Evolutionary conservation across 495 filamentous ascomycete genomes (phyloP).

Genomic region (Astrothelium macrocarpum): DNA sequence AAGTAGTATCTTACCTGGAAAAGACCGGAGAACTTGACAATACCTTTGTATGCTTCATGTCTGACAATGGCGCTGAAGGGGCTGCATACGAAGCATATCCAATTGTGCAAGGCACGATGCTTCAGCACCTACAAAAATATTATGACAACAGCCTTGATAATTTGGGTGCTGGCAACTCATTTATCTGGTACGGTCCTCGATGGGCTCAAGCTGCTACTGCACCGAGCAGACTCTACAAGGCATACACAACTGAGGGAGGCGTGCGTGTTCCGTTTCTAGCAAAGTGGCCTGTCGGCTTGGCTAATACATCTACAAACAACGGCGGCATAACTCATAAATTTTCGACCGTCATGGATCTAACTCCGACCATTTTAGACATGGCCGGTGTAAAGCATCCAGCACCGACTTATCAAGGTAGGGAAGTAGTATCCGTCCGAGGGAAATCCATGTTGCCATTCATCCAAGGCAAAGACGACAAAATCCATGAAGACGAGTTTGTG

Average conservation of each 20-base stretch:
- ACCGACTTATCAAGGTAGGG: conserved; percentile 45
- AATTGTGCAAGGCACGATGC: conserved; percentile 33
- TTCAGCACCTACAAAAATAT: conserved; percentile 48
- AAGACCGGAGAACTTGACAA: conserved; percentile 52
- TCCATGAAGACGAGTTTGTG: conserved; percentile 37
- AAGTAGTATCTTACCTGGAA: conserved; percentile 46
- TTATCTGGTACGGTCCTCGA: conserved; percentile 57
- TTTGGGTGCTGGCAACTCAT: conserved; percentile 49
- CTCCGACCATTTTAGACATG: conserved; percentile 51
- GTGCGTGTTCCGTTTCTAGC: conserved; percentile 51
- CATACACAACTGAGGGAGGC: conserved; percentile 53
- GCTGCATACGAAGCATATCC: conserved; percentile 52
- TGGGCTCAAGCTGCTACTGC: conserved; percentile 58
- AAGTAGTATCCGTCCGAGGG: conserved; percentile 52
- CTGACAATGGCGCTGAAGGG: conserved; percentile 57
- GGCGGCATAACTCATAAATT: conserved; percentile 45
- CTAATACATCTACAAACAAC: conserved; percentile 15
- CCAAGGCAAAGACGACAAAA: conserved; percentile 26
- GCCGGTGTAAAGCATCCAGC: conserved; percentile 51
- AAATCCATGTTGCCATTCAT: conserved; percentile 39
- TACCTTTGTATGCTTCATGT: conserved; percentile 56
- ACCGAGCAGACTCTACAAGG: conserved; percentile 52
- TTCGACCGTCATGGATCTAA: conserved; percentile 56
- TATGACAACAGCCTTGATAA: conserved; percentile 55
- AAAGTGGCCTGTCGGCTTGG: conserved; percentile 35